Evolutionary conservation across 768 basidiomycete species (phyloP), one percentile per base, ranked within the genome.

Genomic region (Asterophora lycoperdoides): DNA sequence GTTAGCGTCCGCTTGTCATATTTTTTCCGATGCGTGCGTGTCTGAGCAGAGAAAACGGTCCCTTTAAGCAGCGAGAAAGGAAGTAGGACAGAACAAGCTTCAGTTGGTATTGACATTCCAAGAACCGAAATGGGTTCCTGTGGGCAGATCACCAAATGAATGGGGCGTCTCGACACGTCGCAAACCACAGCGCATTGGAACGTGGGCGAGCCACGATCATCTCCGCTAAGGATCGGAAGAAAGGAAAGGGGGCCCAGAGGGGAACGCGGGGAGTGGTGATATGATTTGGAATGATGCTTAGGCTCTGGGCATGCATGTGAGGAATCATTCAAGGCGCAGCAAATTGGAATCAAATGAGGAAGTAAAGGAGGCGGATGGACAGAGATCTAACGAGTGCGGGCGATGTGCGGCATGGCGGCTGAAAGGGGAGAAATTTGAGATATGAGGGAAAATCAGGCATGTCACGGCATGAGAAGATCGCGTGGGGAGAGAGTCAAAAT

Each of bases 381-480:
- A n/a, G 44, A 37, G 50, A 46, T 40, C 14, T 45, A 34, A 44
- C 17, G 46, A 23, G 48, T 52, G 57, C 50, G 52, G 52, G 40
- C 43, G 44, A 56, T 60, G 54, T 54, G 55, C 55, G 49, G 53
- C 46, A 53, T 44, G 59, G 37, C 42, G 48, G 47, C 46, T 48
- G 49, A 53, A 58, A 58, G 46, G 52, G 49, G 52, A 32, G 30
- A 32, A 9, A 32, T 32, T 10, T 32, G 51, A 56, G 46, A 53
- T 48, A 41, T 52, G 49, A 46, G 52, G 40, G 55, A 55, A 53
- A 57, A 61, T 64, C 62, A 65, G 63, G 64, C 60, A 59, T 67
- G 64, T 61, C 61, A 64, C 55, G 61, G 58, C 65, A 67, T 68
- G 66, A 62, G 66, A 66, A 64, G 57, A 59, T 59, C 59, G 59